phyloP scores from a whole-genome alignment of 352 stramenopile species.

The Hyaloperonospora arabidopsidis region DNA sequence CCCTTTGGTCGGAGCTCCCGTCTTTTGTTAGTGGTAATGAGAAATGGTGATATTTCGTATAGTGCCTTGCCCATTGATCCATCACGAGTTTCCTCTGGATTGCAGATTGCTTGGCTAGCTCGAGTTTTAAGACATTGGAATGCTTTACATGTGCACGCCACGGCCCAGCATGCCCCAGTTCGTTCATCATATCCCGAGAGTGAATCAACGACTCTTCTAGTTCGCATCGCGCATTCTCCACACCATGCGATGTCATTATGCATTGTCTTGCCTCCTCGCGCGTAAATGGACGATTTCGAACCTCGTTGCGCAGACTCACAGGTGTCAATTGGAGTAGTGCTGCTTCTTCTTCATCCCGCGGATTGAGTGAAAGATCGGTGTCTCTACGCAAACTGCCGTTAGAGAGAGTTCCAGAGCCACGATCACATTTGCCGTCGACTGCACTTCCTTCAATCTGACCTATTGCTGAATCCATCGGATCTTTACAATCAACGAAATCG shows the following conservation, averaged over 20 bases:
- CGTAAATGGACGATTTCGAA: constrained; percentile 32
- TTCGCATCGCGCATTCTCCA: constrained; percentile 27
- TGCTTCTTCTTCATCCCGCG: constrained; percentile 26
- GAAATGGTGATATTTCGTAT: constrained; percentile 37
- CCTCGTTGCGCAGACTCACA: constrained; percentile 32
- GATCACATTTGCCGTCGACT: constrained; percentile 7
- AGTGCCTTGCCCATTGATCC: constrained; percentile 55
- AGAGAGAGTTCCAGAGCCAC: neutral
- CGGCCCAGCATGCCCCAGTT: constrained; percentile 44
- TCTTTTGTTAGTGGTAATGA: constrained; percentile 2
- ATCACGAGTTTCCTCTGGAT: constrained; percentile 52
- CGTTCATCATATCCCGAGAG: constrained; percentile 49
- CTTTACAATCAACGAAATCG: constrained; percentile 20
- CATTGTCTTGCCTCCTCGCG: constrained; percentile 25
- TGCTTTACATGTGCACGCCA: constrained; percentile 61
- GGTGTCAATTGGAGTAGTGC: constrained; percentile 39
- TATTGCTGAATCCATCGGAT: constrained; percentile 5
- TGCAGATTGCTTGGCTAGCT: constrained; percentile 40
- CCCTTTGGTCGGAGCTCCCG: constrained; percentile 1
- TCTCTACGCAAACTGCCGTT: neutral
- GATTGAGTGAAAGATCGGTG: neutral
- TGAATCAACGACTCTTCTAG: constrained; percentile 40
- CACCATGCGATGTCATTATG: constrained; percentile 22
- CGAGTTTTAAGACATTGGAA: constrained; percentile 51
- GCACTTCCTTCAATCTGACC: constrained; percentile 5